Evolutionary conservation across 129 eudicot species (phyloP), one percentile per base, ranked within the genome.

Genomic region (Heracleum sosnowskyi): DNA sequence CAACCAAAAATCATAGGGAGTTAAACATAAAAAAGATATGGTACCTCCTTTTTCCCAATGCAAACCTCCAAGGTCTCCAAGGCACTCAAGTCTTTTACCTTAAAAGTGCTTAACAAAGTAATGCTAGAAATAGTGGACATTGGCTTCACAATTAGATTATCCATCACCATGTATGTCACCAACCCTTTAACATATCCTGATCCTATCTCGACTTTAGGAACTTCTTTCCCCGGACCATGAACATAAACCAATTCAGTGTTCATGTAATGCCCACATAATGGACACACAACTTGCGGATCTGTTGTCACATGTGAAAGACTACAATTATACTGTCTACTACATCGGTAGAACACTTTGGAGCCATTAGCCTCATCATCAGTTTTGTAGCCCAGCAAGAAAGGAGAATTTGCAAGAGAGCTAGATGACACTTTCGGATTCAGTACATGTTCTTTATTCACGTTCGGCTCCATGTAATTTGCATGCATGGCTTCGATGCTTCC

Each of bases 51-150:
- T 17, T 22, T 64, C 6, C 71, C 71, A 3, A 26, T 12, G 12
- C 1, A 20, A 40, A 35, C 26, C 31, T 35, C 47, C 40, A 20
- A 20, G 44, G 26, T 51, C 69, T 42, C 68, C 68, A 60, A 4
- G 11, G 33, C 68, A 24, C 12, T 0, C 11, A 60, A 24, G 28
- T 60, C 68, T 11, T 60, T 60, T 0, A 60, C 68, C 28, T 24
- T 60, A 57, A 53, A 55, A 24, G 24, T 73, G 63, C 34, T 57
- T 18, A 80, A 60, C 41, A 80, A 26, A 31, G 63, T 40, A 57
- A 80, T 60, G 18, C 74, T 37, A 3, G 83, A 73, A 10, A 73
- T 80, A 12, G 78, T 57, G 24, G 83, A 80, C 74, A 73, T 57
- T 5, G 83, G 83, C 60, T 6, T 39, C 41, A 73, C 83, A 34